phyloP scores from a whole-genome alignment of 441 rosid species.

The Erodium texanum region DNA sequence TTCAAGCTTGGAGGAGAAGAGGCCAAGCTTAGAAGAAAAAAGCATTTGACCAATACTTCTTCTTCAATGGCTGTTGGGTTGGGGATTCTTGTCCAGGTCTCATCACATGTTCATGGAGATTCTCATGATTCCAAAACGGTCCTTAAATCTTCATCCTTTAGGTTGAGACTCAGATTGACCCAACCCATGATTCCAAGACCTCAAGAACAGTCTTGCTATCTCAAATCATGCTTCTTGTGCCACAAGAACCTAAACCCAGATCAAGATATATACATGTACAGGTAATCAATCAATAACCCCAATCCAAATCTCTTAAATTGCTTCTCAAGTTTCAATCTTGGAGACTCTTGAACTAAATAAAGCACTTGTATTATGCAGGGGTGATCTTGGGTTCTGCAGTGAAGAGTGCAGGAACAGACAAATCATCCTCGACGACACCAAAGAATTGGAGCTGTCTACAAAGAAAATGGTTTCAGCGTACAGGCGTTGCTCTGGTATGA shows the following conservation, averaged over 20 bases:
- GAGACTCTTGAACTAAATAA: neutral
- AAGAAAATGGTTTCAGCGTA: slow-evolving; percentile 31
- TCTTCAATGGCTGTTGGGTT: slow-evolving; percentile 38
- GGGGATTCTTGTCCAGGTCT: slow-evolving; percentile 27
- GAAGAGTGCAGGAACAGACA: slow-evolving; percentile 63
- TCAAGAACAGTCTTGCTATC: slow-evolving; percentile 24
- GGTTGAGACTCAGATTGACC: slow-evolving; percentile 6
- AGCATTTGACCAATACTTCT: neutral
- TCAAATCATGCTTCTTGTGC: slow-evolving; percentile 41
- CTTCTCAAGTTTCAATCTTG: neutral
- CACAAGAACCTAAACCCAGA: slow-evolving; percentile 34
- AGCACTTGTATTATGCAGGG: slow-evolving; percentile 31
- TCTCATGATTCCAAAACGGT: slow-evolving; percentile 27
- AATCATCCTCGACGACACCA: slow-evolving; percentile 48
- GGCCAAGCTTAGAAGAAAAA: slow-evolving; percentile 8
- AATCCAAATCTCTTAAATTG: neutral
- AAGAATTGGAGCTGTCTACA: slow-evolving; percentile 40
- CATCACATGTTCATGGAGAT: neutral
- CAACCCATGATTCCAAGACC: slow-evolving; percentile 15
- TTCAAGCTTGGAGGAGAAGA: slow-evolving; percentile 3
- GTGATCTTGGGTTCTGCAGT: slow-evolving; percentile 77
- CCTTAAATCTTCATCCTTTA: slow-evolving; percentile 28
- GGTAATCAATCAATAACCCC: slow-evolving; percentile 25
- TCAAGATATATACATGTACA: slow-evolving; percentile 80
- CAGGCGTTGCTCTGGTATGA: slow-evolving; percentile 30